Evolutionary conservation across 176 grass and related monocot species (phyloP).

Genomic region (Miscanthus lutarioriparius): DNA sequence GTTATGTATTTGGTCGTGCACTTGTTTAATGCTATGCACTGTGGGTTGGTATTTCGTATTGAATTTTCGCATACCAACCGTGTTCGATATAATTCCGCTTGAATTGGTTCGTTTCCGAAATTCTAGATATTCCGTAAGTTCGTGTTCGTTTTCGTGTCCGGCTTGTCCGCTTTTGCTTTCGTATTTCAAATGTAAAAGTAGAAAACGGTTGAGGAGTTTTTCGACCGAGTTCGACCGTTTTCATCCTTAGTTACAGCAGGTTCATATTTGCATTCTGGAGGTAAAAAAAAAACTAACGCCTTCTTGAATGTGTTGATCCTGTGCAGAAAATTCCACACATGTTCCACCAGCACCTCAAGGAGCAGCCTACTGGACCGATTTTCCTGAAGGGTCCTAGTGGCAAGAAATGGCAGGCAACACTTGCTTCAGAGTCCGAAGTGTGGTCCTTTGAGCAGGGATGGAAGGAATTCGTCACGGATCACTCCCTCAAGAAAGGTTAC

Average conservation of each 20-base stretch:
- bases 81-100: no score
- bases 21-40: no score
- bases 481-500: constrained; percentile 53
- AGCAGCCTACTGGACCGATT: constrained; percentile 39
- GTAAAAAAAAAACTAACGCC: not conserved
- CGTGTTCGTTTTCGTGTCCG: no score
- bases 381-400: constrained; percentile 64
- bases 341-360: constrained; percentile 55
- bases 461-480: constrained; percentile 69
- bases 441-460: constrained; percentile 58
- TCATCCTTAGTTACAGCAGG: not conserved
- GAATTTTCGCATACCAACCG: no score
- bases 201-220: no score
- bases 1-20: no score
- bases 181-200: no score
- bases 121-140: no score
- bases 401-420: constrained; percentile 51
- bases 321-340: constrained; percentile 71
- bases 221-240: no score
- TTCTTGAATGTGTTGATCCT: constrained; percentile 30
- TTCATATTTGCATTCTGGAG: not conserved
- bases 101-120: no score
- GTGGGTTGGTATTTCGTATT: no score
- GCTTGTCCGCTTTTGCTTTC: no score
- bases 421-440: constrained; percentile 41